These are phyloP conservation scores for Tetracladium maxilliforme DNA, from an alignment of 2,329 filamentous ascomycete genomes.

Conservation along the genomic window DNA sequence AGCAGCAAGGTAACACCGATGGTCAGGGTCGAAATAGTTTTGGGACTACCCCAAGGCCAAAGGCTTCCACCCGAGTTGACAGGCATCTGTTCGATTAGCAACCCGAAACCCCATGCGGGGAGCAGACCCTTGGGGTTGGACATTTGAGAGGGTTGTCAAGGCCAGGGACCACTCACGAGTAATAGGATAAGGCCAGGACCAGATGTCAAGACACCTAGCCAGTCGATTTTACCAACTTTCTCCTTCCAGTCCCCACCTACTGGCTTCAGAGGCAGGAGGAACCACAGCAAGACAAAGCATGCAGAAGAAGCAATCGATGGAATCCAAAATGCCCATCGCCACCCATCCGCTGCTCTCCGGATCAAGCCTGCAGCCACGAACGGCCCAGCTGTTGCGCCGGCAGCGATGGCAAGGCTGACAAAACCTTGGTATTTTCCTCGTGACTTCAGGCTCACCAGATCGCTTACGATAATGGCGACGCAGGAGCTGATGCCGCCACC, in stretches of 20 bases:
- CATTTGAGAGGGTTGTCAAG: too few species aligned
- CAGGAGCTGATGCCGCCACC: slow-evolving; percentile 14
- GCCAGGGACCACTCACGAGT: slow-evolving; percentile 2
- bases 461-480: slow-evolving; percentile 19
- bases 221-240: slow-evolving; percentile 11
- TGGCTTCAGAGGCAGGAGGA: slow-evolving; percentile 8
- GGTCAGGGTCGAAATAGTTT: too few species aligned
- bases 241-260: slow-evolving; percentile 5
- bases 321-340: slow-evolving; percentile 11
- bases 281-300: slow-evolving; percentile 4
- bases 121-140: too few species aligned
- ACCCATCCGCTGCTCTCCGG: slow-evolving; percentile 4
- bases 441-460: slow-evolving; percentile 17
- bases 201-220: slow-evolving; percentile 7
- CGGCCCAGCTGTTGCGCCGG: slow-evolving; percentile 11
- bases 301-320: slow-evolving; percentile 6
- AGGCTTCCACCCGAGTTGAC: too few species aligned
- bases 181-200: slow-evolving; percentile 3
- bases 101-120: too few species aligned
- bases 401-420: slow-evolving; percentile 8
- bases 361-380: slow-evolving; percentile 10
- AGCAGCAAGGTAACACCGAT: too few species aligned
- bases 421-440: slow-evolving; percentile 20
- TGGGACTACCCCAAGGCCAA: too few species aligned
- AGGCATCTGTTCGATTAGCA: too few species aligned